Percentiles rank a stretch among this genome's conserved stretches.
Conservation (phyloP, 139 green algal genomes). For the Picochlorum costavermella region DNA sequence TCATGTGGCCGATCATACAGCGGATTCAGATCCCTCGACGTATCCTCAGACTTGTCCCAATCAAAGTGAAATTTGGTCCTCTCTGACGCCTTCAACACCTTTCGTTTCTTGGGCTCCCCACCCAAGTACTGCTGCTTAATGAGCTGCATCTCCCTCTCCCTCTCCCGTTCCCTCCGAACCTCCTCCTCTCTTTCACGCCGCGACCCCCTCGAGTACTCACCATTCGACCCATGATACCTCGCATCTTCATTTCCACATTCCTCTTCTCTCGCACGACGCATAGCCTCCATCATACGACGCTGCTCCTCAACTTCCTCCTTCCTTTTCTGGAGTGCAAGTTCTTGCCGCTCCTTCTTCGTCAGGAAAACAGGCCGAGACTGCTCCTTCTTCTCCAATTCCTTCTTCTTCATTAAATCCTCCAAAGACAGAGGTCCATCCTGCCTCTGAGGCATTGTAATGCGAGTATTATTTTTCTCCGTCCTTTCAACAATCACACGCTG, state of each 20-base stretch:
- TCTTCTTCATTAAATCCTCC: constrained; percentile 81
- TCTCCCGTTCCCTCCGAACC: constrained; percentile 46
- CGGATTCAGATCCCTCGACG: constrained; percentile 81
- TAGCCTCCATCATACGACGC: constrained; percentile 8
- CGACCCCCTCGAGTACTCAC: background rate
- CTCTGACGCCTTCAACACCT: constrained; percentile 67
- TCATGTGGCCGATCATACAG: constrained; percentile 84
- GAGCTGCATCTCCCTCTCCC: constrained; percentile 75
- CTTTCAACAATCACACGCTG: background rate
- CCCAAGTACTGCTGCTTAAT: constrained; percentile 92
- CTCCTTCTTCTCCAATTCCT: constrained; percentile 60
- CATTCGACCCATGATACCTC: background rate
- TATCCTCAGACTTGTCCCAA: constrained; percentile 94
- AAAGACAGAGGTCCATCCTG: constrained; percentile 71
- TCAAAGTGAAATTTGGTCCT: constrained; percentile 97
- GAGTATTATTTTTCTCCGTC: background rate
- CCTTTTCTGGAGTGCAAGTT: constrained; percentile 61
- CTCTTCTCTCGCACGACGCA: constrained; percentile 5
- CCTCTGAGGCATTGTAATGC: background rate
- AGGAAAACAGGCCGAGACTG: constrained; percentile 83
- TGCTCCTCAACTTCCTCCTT: constrained; percentile 35
- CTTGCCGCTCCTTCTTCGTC: constrained; percentile 76
- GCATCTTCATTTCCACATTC: background rate
- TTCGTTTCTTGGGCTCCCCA: constrained; percentile 18
- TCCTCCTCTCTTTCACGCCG: background rate